These are phyloP conservation scores for Blastobotrys serpentis DNA, from an alignment of 1,139 yeast genomes.

Conservation along the genomic window DNA sequence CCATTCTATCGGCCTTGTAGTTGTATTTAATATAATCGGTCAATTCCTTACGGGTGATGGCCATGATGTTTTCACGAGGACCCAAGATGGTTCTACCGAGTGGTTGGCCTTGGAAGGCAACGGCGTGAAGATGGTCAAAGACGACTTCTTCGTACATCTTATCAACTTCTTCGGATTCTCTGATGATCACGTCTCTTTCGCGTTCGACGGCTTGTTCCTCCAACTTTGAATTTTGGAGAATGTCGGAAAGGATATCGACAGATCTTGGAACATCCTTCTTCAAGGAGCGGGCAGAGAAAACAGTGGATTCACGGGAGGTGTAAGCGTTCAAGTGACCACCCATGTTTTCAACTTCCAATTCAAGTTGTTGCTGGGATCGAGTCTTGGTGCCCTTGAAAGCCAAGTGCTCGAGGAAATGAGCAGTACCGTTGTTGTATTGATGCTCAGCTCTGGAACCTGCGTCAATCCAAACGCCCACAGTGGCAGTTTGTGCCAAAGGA, in stretches of 20 bases:
- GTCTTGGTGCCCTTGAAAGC: constrained; percentile 91
- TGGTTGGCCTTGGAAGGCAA: constrained; percentile 87
- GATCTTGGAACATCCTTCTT: constrained; percentile 78
- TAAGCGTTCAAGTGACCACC: constrained; percentile 98
- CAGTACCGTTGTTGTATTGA: constrained; percentile 83
- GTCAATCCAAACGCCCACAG: constrained; percentile 96
- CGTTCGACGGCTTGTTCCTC: constrained; percentile 86
- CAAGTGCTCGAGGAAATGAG: constrained; percentile 93
- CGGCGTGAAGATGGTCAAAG: constrained; percentile 93
- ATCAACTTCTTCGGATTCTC: constrained; percentile 97
- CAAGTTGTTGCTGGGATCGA: constrained; percentile 81
- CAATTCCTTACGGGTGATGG: constrained; percentile 74
- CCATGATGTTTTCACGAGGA: constrained; percentile 82
- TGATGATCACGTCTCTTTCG: constrained; percentile 91
- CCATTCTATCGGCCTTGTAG: constrained; percentile 97
- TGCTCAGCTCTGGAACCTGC: constrained; percentile 98
- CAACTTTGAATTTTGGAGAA: constrained; percentile 79
- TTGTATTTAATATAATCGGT: constrained; percentile 76
- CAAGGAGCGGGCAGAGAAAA: constrained; percentile 88
- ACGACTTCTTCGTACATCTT: constrained; percentile 98
- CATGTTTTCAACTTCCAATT: constrained; percentile 89
- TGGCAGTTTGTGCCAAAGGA: constrained; percentile 90
- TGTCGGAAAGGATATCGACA: constrained; percentile 85
- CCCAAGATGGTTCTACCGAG: constrained; percentile 97
- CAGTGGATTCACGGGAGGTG: constrained; percentile 96